phyloP scores from a whole-genome alignment of 1,139 yeast species.

The Suhomyces chickasaworum region DNA sequence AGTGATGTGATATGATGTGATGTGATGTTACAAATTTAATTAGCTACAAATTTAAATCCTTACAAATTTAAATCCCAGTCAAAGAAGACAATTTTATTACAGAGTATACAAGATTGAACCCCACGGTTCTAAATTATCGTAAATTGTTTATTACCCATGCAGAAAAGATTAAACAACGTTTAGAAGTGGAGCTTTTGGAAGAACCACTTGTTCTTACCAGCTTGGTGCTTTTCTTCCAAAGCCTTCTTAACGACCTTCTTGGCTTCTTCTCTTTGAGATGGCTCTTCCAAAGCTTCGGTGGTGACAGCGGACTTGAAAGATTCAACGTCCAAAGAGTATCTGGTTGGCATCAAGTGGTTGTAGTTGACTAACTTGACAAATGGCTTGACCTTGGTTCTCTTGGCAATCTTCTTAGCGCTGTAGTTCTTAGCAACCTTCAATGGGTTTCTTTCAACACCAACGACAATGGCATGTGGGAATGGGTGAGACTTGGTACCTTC shows the following conservation, averaged over 20 bases:
- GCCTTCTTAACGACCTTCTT: conserved; percentile 99
- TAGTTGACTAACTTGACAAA: conserved; percentile 99
- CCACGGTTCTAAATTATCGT: conserved; percentile 14
- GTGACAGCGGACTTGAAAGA: conserved; percentile 90
- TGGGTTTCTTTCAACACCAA: conserved; percentile 99
- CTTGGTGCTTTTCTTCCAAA: conserved; percentile 99
- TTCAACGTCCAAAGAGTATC: conserved; percentile 98
- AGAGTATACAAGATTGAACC: conserved; percentile 12
- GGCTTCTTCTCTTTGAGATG: conserved; percentile 98
- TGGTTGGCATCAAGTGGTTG: conserved; percentile 99
- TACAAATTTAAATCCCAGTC: conserved; percentile 1
- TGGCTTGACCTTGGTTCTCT: conserved; percentile 99
- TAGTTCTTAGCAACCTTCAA: conserved; percentile 93
- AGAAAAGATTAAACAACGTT: conserved; percentile 34
- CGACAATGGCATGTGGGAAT: conserved; percentile 99
- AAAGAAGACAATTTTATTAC: conserved; percentile 12
- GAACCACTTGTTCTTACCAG: conserved; percentile 99
- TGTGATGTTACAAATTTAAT: no score
- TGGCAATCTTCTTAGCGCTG: conserved; percentile 95
- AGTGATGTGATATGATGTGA: not conserved
- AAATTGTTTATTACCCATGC: conserved; percentile 42
- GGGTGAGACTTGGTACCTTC: conserved; percentile 99
- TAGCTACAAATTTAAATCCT: no score
- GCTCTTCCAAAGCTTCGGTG: conserved; percentile 94
- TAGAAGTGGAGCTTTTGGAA: conserved; percentile 98